A percentile compares a stretch with the other conserved stretches of the same genome.
These are phyloP conservation scores for Dittrichia graveolens DNA, from an alignment of 129 eudicot species.

Conservation along the genomic window DNA sequence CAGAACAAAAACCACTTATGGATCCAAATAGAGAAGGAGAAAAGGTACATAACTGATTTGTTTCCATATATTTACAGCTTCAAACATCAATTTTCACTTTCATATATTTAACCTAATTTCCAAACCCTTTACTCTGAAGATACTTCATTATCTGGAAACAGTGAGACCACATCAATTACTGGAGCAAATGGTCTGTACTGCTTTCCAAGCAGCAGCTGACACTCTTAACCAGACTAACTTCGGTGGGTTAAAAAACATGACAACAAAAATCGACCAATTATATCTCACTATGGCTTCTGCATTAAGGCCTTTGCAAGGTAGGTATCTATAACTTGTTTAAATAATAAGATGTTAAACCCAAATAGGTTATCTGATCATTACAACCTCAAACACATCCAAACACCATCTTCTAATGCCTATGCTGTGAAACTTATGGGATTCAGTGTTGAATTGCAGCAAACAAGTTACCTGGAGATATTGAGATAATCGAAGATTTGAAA, in stretches of 20 bases:
- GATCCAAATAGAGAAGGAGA: constrained; percentile 97
- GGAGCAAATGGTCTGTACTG: constrained; percentile 91
- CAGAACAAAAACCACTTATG: constrained; percentile 86
- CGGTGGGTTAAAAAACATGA: constrained; percentile 73
- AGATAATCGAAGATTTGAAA: constrained; percentile 58
- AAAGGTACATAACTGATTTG: constrained; percentile 50
- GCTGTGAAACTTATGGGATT: constrained; percentile 13
- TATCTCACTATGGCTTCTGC: constrained; percentile 66
- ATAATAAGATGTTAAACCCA: constrained; percentile 7
- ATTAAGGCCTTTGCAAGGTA: constrained; percentile 74
- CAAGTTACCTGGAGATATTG: constrained; percentile 50
- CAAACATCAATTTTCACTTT: neutral
- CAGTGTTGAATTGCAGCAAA: constrained; percentile 47
- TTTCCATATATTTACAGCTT: neutral
- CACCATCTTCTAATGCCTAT: neutral
- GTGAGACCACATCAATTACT: constrained; percentile 71
- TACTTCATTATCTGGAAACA: constrained; percentile 94
- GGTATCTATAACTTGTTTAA: neutral
- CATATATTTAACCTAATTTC: neutral
- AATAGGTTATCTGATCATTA: constrained; percentile 6
- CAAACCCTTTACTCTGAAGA: constrained; percentile 36
- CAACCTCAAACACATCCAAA: constrained; percentile 11
- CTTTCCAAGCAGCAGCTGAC: constrained; percentile 84
- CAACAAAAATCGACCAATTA: constrained; percentile 63
- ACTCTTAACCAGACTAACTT: constrained; percentile 70